A percentile compares a stretch with the other conserved stretches of the same genome.
These are phyloP conservation scores for Erodium maritimum DNA, from an alignment of 345 rosid species.

Conservation along the genomic window DNA sequence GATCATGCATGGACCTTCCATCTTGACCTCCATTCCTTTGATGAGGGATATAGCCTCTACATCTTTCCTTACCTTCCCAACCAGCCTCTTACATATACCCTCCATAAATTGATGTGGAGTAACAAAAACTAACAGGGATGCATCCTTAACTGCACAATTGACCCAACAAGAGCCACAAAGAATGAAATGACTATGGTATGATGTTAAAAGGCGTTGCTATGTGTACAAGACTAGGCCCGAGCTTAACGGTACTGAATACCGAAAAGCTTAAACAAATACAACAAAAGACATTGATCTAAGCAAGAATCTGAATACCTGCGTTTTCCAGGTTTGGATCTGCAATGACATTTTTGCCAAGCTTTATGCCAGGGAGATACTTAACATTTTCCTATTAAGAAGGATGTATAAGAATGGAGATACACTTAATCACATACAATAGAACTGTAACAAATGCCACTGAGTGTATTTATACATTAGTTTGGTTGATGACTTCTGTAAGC, in stretches of 20 bases:
- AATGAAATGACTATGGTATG: background rate
- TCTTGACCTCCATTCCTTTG: slow-evolving; percentile 94
- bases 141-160: slow-evolving; percentile 52
- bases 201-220: background rate
- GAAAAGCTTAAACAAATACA: too few species aligned
- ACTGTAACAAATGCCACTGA: background rate
- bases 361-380: slow-evolving; percentile 82
- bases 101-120: slow-evolving; percentile 93
- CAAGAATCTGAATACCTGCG: slow-evolving; percentile 42
- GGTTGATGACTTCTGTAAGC: slow-evolving; percentile 78
- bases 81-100: slow-evolving; percentile 70
- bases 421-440: background rate
- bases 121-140: slow-evolving; percentile 86
- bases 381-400: slow-evolving; percentile 55
- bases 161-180: background rate
- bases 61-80: slow-evolving; percentile 46
- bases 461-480: slow-evolving; percentile 59
- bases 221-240: too few species aligned
- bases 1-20: slow-evolving; percentile 93
- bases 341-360: slow-evolving; percentile 72
- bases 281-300: too few species aligned
- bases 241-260: too few species aligned
- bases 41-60: slow-evolving; percentile 82
- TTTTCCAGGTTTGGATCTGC: slow-evolving; percentile 84
- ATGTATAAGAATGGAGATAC: background rate